Percentiles rank a stretch among this genome's conserved stretches.
These are phyloP conservation scores for Microascus cirrosus DNA, from an alignment of 2,329 filamentous ascomycete genomes.

Conservation along the genomic window DNA sequence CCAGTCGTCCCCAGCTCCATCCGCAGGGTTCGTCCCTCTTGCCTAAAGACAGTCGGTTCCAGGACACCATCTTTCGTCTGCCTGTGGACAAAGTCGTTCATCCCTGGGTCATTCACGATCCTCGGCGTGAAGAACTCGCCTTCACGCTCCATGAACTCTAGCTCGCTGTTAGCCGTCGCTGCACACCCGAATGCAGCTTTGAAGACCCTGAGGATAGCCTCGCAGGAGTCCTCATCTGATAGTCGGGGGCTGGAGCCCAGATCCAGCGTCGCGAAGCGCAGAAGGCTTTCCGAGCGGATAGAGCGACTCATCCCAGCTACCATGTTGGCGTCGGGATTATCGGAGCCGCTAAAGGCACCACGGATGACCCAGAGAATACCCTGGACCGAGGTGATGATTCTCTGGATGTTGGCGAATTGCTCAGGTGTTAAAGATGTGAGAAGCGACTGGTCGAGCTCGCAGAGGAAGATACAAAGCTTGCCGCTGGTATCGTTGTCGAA, in stretches of 20 bases:
- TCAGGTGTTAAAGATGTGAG: slow-evolving; percentile 24
- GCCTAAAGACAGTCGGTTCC: slow-evolving; percentile 27
- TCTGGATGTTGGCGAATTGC: slow-evolving; percentile 25
- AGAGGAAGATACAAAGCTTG: slow-evolving; percentile 24
- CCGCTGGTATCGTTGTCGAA: slow-evolving; percentile 12
- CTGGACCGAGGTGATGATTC: slow-evolving; percentile 19
- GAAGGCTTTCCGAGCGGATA: slow-evolving; percentile 32
- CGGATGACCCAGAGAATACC: slow-evolving; percentile 27
- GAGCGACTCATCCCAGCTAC: slow-evolving; percentile 31
- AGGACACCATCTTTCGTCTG: slow-evolving; percentile 25
- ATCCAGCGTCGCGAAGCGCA: slow-evolving; percentile 32
- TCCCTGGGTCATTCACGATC: slow-evolving; percentile 25
- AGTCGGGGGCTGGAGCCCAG: slow-evolving; percentile 17
- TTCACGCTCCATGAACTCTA: slow-evolving; percentile 28
- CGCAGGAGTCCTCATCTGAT: slow-evolving; percentile 14
- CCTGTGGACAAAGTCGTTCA: slow-evolving; percentile 30
- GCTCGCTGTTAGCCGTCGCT: slow-evolving; percentile 20
- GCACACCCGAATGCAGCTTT: slow-evolving; percentile 20
- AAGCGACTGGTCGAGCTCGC: slow-evolving; percentile 30
- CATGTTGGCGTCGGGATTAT: slow-evolving; percentile 29
- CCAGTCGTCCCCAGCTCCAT: slow-evolving; percentile 24
- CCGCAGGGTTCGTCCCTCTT: slow-evolving; percentile 19
- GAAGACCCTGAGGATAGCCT: slow-evolving; percentile 23
- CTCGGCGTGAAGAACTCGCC: slow-evolving; percentile 26
- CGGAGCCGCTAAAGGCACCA: slow-evolving; percentile 23